Base-by-base conservation (phyloP, 371 early-diverging fungal species). In the Syncephalastrum sp. region DNA sequence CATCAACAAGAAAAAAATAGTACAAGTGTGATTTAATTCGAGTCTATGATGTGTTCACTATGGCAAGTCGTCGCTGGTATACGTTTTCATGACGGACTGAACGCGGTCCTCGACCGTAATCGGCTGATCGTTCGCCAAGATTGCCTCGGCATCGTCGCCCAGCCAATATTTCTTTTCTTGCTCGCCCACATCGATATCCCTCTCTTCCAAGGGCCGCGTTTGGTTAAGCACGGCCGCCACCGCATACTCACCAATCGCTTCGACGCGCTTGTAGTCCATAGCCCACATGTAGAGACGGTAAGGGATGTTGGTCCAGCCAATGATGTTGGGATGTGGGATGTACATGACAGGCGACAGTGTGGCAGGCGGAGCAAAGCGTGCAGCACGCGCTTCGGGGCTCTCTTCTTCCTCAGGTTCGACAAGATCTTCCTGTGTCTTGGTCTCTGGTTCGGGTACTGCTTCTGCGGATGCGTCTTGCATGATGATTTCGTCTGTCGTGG, bases 291-390 rank as follows among this genome's bases (percentile, higher is more conserved):
- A 83, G 33, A 86, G 45, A 61, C 84, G 75, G 53, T 83, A 79
- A 42, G 83, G 86, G 51, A 85, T 71, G 56, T 85, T 86, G 29
- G 68, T 67, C 85, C 86, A 85, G 41, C 88, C 88, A 58, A 81
- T 81, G 47, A 85, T 72, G 60, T 88, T 88, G 51, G 82, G 72
- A 57, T 83, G 84, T 27, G 82, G 86, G 50, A 88, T 72, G 59
- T 84, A 88, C 53, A 83, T 82, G n/a, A 88, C 63, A 43, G 85
- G 79, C 17, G 82, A 78, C 14, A 86, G 61, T 7, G 42, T n/a
- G 5, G 25, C 7, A 41, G 63, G 63, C 0, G 54, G 16, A 5
- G 47, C 42, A n/a, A 63, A 62, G 8, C 16, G 25, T 27, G 52
- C 57, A 13, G 12, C 33, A 27, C 51, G 16, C 10, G 46, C 44